A percentile compares a stretch with the other conserved stretches of the same genome.
phyloP scores from a whole-genome alignment of 768 basidiomycete genomes.

The Leucosporidium yakuticum region DNA sequence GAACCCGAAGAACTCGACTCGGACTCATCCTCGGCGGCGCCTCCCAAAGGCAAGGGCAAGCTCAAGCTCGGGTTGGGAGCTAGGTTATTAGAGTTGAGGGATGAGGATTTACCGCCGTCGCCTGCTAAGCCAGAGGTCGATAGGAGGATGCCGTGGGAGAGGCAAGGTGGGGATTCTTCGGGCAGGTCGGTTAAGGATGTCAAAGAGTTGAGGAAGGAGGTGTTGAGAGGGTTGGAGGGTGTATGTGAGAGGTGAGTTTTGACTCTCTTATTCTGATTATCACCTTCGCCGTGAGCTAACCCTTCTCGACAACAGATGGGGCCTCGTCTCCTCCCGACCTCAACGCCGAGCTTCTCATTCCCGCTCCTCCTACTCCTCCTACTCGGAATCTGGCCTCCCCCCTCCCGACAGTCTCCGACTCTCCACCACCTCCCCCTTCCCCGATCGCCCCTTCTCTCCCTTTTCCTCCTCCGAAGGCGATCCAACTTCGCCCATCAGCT shows the following conservation, averaged over 20 bases:
- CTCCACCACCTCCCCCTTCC: constrained; percentile 24
- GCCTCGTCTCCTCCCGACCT: constrained; percentile 43
- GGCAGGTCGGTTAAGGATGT: constrained; percentile 1
- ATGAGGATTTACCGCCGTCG: constrained; percentile 57
- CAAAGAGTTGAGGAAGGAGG: constrained; percentile 12
- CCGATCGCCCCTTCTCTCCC: constrained; percentile 32
- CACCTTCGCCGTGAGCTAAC: too few relatives aligned
- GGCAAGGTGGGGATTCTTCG: not conserved
- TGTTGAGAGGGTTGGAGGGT: constrained; percentile 9
- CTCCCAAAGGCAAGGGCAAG: not conserved
- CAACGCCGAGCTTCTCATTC: not conserved
- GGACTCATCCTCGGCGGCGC: not conserved
- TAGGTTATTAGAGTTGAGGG: constrained; percentile 2
- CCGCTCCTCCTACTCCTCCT: not conserved
- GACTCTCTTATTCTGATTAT: rapidly evolving
- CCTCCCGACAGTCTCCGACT: constrained; percentile 13
- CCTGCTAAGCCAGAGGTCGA: constrained; percentile 47
- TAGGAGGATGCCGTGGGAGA: constrained; percentile 20
- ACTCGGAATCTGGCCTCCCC: not conserved
- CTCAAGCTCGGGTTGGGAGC: not conserved
- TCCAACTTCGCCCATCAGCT: not conserved
- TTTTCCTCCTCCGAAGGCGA: constrained; percentile 46
- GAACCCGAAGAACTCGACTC: constrained; percentile 3
- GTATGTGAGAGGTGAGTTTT: constrained; percentile 17
- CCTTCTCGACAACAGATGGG: not conserved